Evolutionary conservation across 495 filamentous ascomycete species (phyloP), one percentile per base, ranked within the genome.

Genomic region (Lentithecium fluviatile): DNA sequence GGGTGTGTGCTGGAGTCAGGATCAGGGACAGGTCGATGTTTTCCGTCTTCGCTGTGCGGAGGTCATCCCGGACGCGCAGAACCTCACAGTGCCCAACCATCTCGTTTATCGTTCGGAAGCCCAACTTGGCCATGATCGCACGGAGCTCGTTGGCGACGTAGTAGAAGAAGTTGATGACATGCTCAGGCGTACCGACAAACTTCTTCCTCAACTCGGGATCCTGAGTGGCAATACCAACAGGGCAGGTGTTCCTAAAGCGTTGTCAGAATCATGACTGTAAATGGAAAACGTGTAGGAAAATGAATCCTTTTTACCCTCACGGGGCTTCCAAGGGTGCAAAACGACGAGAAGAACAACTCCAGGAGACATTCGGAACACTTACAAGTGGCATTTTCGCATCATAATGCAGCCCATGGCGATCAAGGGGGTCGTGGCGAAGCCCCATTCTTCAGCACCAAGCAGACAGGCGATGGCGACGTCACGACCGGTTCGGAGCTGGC

Each of bases 111-210:
- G 88, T 95, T 47, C 94, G 84, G 80, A 97, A 88, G 55, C 94
- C 94, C 65, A 97, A 82, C 74, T 88, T 93, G 26, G 94, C 93
- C 94, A 99, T 97, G 76, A 99, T 97, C 17, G 94, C 92, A 62
- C 94, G 87, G 59, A 99, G 85, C 79, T 99, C 94, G 69, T 99
- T 99, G 61, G 95, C 86, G 47, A 99, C 82, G 68, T 99, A 99
- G 77, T 96, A 99, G 79, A 99, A 99, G 82, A 97, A 99, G 80
- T 99, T 99, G 75, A 99, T 99, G 45, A 96, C 94, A 71, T 99
- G 90, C 75, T 99, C 94, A 6, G 94, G 93, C 0, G 90, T 91
- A 29, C 94, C 95, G 42, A 83, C 81, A 76, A 99, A 97, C 78
- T 97, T 99, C 79, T 91, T 89, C 20, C 95, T 84, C 2, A 99